A percentile compares a stretch with the other conserved stretches of the same genome.
These are phyloP conservation scores for Stemphylium lycopersici DNA, from an alignment of 2,329 filamentous ascomycete genomes.

Conservation along the genomic window DNA sequence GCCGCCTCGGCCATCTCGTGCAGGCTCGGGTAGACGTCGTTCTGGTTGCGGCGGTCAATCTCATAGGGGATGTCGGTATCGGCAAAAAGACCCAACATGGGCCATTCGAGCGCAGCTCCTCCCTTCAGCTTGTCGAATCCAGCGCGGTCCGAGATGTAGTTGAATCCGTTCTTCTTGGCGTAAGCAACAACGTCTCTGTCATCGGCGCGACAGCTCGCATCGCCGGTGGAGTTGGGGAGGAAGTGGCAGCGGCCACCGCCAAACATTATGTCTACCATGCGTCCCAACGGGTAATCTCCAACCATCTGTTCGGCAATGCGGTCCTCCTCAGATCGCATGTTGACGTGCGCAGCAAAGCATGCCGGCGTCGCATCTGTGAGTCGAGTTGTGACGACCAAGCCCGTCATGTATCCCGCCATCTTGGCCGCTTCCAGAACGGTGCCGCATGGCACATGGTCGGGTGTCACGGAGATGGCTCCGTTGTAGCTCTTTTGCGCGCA, in stretches of 20 bases:
- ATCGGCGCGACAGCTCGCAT: constrained; percentile 82
- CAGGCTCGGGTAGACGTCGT: constrained; percentile 82
- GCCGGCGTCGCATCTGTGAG: constrained; percentile 96
- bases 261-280: constrained; percentile 88
- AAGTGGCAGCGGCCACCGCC: constrained; percentile 95
- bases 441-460: constrained; percentile 84
- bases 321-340: constrained; percentile 80
- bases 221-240: constrained; percentile 73
- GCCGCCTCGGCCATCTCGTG: constrained; percentile 90
- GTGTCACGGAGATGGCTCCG: constrained; percentile 88
- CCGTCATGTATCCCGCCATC: constrained; percentile 87
- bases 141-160: constrained; percentile 72
- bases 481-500: constrained; percentile 96
- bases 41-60: constrained; percentile 81
- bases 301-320: constrained; percentile 91
- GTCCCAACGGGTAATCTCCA: constrained; percentile 83
- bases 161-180: constrained; percentile 80
- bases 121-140: constrained; percentile 76
- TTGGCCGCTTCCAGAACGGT: constrained; percentile 94
- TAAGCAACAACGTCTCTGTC: constrained; percentile 74
- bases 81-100: constrained; percentile 86
- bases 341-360: constrained; percentile 89
- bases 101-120: constrained; percentile 73
- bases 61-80: constrained; percentile 86
- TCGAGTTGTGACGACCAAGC: constrained; percentile 91